Base-by-base conservation (phyloP, 2,329 filamentous ascomycete species). In the Bipolaris bicolor region DNA sequence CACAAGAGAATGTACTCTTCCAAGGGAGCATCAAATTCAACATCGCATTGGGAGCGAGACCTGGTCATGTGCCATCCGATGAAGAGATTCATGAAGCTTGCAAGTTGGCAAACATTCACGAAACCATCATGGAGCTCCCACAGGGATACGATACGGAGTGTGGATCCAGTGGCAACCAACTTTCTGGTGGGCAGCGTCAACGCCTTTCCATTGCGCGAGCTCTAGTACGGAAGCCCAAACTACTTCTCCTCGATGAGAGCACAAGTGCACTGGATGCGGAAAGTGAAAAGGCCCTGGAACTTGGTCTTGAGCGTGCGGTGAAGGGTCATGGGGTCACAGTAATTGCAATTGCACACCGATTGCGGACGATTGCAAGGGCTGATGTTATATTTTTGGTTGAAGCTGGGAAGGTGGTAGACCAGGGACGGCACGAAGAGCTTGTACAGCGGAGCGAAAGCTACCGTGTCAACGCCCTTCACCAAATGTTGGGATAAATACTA, bases 61-160 rank as follows among this genome's bases (percentile, higher is more conserved):
- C 86, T 1, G 82, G 80, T 11, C 77, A 82, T 39, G 81, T 83
- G 33, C 83, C 84, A 1, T 83, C 81, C 0, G 78, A 86, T 43
- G 83, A 79, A 7, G 88, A 90, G 45, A 86, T 91, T 44, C 81
- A 88, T 61, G 83, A 85, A 51, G 88, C 88, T 0, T 90, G 88
- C 68, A 82, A 82, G 55, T 76, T 89, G 15, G 88, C 88, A 34
- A 89, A 89, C 68, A 89, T 91, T 60, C 88, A 91, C 74, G 86
- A 90, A 24, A 86, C 84, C 22, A 88, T 91, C 63, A 76, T 79
- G 55, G 76, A 81, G 0, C 76, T 91, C 15, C 87, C 88, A 0
- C 77, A 88, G 13, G 87, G 87, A 0, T 91, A 91, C 68, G 76
- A 88, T 11, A 90, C 88, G 0, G 72, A 73, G n/a, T 77, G 74